A percentile compares a stretch with the other conserved stretches of the same genome.
phyloP scores from a whole-genome alignment of 176 grass and related monocot genomes.

The Avena eriantha region DNA sequence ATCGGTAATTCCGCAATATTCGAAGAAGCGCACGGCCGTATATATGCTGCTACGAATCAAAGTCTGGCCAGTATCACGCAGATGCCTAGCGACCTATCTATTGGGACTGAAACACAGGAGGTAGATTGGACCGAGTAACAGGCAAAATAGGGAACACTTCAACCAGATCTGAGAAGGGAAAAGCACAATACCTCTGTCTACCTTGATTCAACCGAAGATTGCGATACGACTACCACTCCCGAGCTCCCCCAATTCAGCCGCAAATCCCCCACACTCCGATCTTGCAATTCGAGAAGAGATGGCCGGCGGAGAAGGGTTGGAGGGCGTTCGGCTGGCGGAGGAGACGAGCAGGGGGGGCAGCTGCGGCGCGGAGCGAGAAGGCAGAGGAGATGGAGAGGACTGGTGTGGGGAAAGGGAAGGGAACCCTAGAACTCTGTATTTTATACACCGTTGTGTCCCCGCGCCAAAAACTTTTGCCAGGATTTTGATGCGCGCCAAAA shows the following conservation, averaged over 20 bases:
- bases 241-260: not conserved
- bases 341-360: not conserved
- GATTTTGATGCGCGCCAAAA: constrained; percentile 25
- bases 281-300: not conserved
- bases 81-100: not conserved
- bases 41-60: not conserved
- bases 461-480: not conserved
- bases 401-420: not conserved
- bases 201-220: constrained; percentile 9
- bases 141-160: not conserved
- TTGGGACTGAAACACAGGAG: not conserved
- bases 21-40: not conserved
- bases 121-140: not conserved
- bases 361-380: constrained; percentile 15
- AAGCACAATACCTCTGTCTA: not conserved
- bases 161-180: not conserved
- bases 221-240: not conserved
- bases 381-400: not conserved
- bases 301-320: not conserved
- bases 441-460: not conserved
- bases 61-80: not conserved
- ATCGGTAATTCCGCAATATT: not conserved
- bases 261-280: not conserved
- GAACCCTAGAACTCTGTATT: constrained; percentile 21
- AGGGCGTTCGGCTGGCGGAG: not conserved